phyloP scores from a whole-genome alignment of 306 rosid species.

The Mimosa bimucronata region DNA sequence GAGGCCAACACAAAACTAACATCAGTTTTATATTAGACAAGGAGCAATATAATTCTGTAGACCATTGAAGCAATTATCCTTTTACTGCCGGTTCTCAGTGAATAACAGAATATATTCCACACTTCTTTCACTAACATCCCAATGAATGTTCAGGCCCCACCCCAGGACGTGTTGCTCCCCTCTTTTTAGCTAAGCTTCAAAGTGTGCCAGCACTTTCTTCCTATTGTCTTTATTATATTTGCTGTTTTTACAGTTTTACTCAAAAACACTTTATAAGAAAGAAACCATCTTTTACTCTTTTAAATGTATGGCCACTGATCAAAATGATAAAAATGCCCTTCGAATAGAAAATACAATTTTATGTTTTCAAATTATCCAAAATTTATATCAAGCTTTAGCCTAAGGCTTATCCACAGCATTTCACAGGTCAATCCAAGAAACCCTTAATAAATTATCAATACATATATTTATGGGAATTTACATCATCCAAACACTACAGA shows the following conservation, averaged over 20 bases:
- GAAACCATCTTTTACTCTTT: background rate
- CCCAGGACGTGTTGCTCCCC: background rate
- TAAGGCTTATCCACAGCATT: background rate
- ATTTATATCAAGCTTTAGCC: conserved; percentile 17
- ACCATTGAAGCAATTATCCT: background rate
- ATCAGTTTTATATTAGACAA: background rate
- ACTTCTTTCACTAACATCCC: background rate
- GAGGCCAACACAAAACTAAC: background rate
- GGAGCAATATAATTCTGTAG: background rate
- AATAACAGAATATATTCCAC: background rate
- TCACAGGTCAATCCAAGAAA: conserved; percentile 21
- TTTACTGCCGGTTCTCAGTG: background rate
- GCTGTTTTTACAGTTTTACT: background rate
- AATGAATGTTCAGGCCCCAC: background rate
- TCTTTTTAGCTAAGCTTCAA: background rate
- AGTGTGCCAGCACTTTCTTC: background rate
- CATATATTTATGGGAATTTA: conserved; percentile 14
- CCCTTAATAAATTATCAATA: background rate
- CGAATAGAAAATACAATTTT: conserved; percentile 33
- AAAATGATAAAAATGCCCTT: conserved; percentile 11
- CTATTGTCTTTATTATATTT: conserved; percentile 3
- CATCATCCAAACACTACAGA: conserved; percentile 28
- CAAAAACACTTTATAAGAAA: background rate
- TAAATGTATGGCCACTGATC: background rate
- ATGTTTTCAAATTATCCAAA: conserved; percentile 24